Conservation (phyloP, 305 asterid genomes). For the Fraxinus albicans region DNA sequence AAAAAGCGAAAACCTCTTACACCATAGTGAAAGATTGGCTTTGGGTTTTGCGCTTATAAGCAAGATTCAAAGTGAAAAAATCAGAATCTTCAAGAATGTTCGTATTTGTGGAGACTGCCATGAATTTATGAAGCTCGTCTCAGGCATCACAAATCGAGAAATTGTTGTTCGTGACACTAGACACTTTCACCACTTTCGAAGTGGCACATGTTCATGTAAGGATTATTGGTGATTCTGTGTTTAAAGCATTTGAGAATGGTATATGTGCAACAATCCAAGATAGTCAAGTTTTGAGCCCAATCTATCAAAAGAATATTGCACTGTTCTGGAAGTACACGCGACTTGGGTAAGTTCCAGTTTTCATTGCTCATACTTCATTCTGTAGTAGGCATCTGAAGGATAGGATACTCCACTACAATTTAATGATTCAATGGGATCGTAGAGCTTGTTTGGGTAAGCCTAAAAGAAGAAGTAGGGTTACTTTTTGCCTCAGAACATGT, state of each 20-base stretch:
- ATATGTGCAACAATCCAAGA: not conserved
- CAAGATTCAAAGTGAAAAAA: constrained; percentile 30
- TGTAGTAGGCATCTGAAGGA: not conserved
- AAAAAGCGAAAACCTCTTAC: constrained; percentile 53
- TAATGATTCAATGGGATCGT: not conserved
- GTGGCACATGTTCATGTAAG: constrained; percentile 72
- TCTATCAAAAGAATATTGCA: constrained; percentile 6
- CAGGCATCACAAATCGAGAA: constrained; percentile 48
- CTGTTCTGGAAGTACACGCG: not conserved
- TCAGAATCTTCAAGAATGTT: constrained; percentile 81
- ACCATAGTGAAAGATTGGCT: constrained; percentile 92
- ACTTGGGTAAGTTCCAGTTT: constrained; percentile 6
- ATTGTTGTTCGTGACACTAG: constrained; percentile 64
- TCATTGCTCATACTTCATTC: not conserved
- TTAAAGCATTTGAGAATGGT: not conserved
- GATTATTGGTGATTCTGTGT: constrained; percentile 67
- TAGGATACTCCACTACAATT: not conserved
- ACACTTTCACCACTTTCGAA: constrained; percentile 67
- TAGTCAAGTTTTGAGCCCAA: constrained; percentile 7
- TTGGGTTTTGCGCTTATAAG: constrained; percentile 66
- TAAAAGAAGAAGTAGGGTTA: not conserved
- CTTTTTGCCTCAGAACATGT: not conserved
- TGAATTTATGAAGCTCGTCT: constrained; percentile 70
- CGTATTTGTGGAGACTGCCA: constrained; percentile 91
- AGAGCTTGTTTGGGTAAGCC: not conserved